Conservation (phyloP, 495 filamentous ascomycete genomes). For the Stereocaulon alpinum region DNA sequence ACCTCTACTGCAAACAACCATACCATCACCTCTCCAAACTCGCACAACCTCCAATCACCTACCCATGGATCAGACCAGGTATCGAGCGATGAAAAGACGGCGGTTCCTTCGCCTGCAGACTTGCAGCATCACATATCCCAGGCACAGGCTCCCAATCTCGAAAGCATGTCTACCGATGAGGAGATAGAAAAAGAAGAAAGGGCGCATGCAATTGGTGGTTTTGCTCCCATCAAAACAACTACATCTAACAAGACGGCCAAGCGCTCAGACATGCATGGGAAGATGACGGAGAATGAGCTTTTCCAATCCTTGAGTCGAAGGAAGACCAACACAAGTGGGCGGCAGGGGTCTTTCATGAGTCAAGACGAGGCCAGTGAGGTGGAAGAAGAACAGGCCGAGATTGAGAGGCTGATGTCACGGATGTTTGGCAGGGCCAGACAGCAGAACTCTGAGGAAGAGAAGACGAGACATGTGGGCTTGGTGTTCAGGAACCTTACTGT, state of each 20-base stretch:
- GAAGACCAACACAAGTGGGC: constrained; percentile 26
- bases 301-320: constrained; percentile 41
- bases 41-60: neutral
- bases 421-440: constrained; percentile 56
- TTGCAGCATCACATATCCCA: neutral
- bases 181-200: constrained; percentile 5
- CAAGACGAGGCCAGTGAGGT: constrained; percentile 24
- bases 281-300: constrained; percentile 40
- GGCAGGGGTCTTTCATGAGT: constrained; percentile 16
- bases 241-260: constrained; percentile 1
- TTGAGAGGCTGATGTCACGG: constrained; percentile 48
- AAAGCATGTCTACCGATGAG: neutral
- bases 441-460: constrained; percentile 55
- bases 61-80: neutral
- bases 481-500: constrained; percentile 54
- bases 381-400: constrained; percentile 46
- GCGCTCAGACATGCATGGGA: constrained; percentile 3
- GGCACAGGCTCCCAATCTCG: neutral
- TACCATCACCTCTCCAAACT: neutral
- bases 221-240: constrained; percentile 17
- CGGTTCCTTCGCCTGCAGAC: constrained; percentile 9
- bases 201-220: constrained; percentile 2
- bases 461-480: constrained; percentile 46
- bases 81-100: constrained; percentile 1
- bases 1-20: neutral